These are phyloP conservation scores for Fusarium proliferatum DNA, from an alignment of 2,329 filamentous ascomycete species.

Conservation along the genomic window DNA sequence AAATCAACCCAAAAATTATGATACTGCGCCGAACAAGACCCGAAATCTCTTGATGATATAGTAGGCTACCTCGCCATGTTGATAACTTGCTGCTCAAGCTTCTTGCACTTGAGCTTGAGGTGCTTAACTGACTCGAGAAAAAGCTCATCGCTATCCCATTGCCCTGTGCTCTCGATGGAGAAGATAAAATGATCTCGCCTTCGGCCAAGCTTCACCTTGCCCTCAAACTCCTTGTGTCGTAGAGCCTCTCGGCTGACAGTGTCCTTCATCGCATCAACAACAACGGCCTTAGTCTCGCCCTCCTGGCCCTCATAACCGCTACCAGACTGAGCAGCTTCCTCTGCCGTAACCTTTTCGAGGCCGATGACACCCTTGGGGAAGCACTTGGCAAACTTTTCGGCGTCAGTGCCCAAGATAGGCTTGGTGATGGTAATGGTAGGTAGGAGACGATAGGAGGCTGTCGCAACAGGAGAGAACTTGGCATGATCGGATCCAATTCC, in stretches of 20 bases:
- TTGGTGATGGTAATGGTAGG: constrained; percentile 85
- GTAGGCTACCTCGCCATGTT: constrained; percentile 66
- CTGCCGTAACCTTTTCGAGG: constrained; percentile 75
- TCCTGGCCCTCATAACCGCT: constrained; percentile 78
- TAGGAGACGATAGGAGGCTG: constrained; percentile 90
- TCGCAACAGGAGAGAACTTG: constrained; percentile 97
- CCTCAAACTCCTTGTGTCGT: constrained; percentile 91
- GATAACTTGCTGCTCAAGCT: constrained; percentile 76
- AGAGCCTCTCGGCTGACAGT: constrained; percentile 94
- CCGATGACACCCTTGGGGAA: constrained; percentile 91
- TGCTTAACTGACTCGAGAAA: constrained; percentile 90
- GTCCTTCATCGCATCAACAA: constrained; percentile 89
- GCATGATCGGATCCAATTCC: constrained; percentile 94
- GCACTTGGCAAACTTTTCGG: constrained; percentile 88
- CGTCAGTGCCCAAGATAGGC: constrained; percentile 88
- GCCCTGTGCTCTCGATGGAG: constrained; percentile 91
- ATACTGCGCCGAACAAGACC: constrained; percentile 40
- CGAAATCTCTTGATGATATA: constrained; percentile 25
- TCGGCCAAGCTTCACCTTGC: constrained; percentile 92
- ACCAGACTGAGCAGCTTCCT: constrained; percentile 70
- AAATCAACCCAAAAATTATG: constrained; percentile 35
- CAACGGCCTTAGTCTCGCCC: constrained; percentile 88
- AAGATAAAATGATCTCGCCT: constrained; percentile 98
- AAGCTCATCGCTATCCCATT: constrained; percentile 92
- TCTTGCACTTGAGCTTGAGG: constrained; percentile 85